Evolutionary conservation across 345 rosid genomes (phyloP), one percentile per base, ranked within the genome.

Genomic region (Lepidium africanum): DNA sequence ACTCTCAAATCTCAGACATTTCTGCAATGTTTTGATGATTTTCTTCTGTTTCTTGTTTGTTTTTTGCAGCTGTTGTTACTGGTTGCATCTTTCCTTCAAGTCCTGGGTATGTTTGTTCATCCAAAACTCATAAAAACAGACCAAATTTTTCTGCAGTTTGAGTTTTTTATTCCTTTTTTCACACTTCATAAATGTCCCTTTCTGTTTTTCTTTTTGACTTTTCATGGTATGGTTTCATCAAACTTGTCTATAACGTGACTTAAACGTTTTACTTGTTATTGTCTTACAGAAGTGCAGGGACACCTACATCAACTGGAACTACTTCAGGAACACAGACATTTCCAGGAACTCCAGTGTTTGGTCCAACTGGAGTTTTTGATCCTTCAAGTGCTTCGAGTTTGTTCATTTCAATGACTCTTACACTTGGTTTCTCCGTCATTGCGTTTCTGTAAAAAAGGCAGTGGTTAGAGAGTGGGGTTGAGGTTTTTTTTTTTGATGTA

Each of bases 31-130:
- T 30, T 56, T 27, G 32, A 43, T 55, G 13, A 25, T 55, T 51
- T 25, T 63, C n/a, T n/a, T 49, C 43, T 61, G 47, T 15, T 67
- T 74, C 23, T n/a, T 27, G 14, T 37, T 43, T 35, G 7, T 41
- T 41, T 43, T 66, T 54, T 81, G 64, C 77, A 84, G 90, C 61
- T 76, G 81, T 77, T 45, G 23, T 68, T 61, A 56, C 80, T 63
- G 74, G 78, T n/a, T 88, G 96, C 68, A 77, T 59, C 53, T 88
- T 63, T 42, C 87, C 86, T 37, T 65, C 91, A 67, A 84, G 82
- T 76, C 68, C 87, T 66, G 79, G 90, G 96, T 88, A 81, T 71
- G 81, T 50, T 63, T 55, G 9, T 46, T 47, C 25, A 37, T 6
- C 45, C 19, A 57, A 36, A 36, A 16, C 32, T 39, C 12, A 10